phyloP scores from a whole-genome alignment of 768 basidiomycete genomes.

The Mycena epipterygia region DNA sequence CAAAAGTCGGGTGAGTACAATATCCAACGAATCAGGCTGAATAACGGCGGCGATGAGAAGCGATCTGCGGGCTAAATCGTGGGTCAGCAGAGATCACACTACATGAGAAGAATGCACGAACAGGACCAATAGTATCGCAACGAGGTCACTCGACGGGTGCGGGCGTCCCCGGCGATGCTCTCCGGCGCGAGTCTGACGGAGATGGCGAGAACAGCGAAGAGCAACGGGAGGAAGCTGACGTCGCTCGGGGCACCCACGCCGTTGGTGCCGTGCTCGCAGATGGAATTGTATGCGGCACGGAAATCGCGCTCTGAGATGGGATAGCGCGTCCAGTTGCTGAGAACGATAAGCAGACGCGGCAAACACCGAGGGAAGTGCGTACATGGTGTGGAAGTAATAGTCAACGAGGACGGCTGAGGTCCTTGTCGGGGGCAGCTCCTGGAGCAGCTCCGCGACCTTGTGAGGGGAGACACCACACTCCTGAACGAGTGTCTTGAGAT shows the following conservation, averaged over 20 bases:
- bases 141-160: slow-evolving; percentile 82
- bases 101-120: slow-evolving; percentile 58
- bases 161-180: slow-evolving; percentile 83
- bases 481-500: slow-evolving; percentile 86
- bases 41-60: slow-evolving; percentile 94
- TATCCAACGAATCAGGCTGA: slow-evolving; percentile 91
- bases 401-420: slow-evolving; percentile 85
- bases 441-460: slow-evolving; percentile 89
- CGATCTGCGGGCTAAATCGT: slow-evolving; percentile 78
- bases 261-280: slow-evolving; percentile 72
- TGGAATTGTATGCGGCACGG: slow-evolving; percentile 75
- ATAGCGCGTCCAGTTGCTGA: slow-evolving; percentile 94
- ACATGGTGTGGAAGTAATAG: slow-evolving; percentile 85
- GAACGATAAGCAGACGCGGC: slow-evolving; percentile 17
- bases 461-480: slow-evolving; percentile 95
- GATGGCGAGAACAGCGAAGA: slow-evolving; percentile 94
- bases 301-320: slow-evolving; percentile 91
- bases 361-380: slow-evolving; percentile 41
- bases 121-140: slow-evolving; percentile 96
- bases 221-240: slow-evolving; percentile 88
- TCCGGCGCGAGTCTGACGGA: slow-evolving; percentile 90
- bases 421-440: slow-evolving; percentile 86
- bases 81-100: slow-evolving; percentile 31
- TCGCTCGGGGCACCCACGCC: slow-evolving; percentile 75
- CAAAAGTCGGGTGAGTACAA: slow-evolving; percentile 92